Conservation (phyloP, 2,329 filamentous ascomycete genomes). For the Trichoderma harzianum region DNA sequence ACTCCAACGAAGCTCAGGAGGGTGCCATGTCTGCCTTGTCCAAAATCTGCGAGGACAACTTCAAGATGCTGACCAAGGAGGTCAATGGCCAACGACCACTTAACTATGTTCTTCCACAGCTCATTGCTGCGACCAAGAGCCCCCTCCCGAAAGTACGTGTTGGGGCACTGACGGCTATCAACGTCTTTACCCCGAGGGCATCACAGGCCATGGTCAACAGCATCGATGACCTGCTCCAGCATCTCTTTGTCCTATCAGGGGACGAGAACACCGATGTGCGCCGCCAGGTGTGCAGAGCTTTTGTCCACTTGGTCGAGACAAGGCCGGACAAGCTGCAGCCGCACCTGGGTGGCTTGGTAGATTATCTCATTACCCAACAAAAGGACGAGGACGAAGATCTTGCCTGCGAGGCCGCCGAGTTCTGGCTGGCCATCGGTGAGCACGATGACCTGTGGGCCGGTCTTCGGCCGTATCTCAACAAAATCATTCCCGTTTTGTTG, state of each 20-base stretch:
- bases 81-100: constrained; percentile 86
- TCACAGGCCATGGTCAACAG: constrained; percentile 77
- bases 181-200: constrained; percentile 84
- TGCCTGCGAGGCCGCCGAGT: constrained; percentile 91
- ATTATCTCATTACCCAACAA: constrained; percentile 91
- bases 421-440: constrained; percentile 93
- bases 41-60: constrained; percentile 97
- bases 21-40: constrained; percentile 88
- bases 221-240: constrained; percentile 76
- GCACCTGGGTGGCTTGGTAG: constrained; percentile 81
- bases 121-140: constrained; percentile 82
- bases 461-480: constrained; percentile 72
- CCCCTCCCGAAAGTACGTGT: constrained; percentile 73
- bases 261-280: constrained; percentile 80
- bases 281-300: constrained; percentile 87
- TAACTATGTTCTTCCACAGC: constrained; percentile 82
- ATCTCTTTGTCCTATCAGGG: constrained; percentile 75
- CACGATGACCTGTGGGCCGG: constrained; percentile 74
- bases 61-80: constrained; percentile 78
- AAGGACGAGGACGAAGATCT: constrained; percentile 83
- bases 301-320: constrained; percentile 88
- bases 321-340: constrained; percentile 86
- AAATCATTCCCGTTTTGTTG: constrained; percentile 86
- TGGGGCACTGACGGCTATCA: constrained; percentile 78
- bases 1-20: constrained; percentile 73